phyloP scores from a whole-genome alignment of 768 basidiomycete genomes.

The Mycena capillaripes region DNA sequence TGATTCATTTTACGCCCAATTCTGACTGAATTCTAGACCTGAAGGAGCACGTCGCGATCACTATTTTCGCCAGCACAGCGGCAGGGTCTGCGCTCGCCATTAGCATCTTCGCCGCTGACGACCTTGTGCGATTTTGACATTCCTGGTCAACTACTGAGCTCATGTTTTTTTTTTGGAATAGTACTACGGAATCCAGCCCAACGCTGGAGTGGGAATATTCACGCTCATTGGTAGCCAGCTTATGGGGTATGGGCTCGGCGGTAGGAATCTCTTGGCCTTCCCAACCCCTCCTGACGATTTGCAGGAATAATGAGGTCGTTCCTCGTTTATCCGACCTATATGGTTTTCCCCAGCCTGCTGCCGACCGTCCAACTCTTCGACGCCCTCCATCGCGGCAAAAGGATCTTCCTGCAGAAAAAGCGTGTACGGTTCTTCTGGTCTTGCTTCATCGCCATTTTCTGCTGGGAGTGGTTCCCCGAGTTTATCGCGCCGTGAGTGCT shows the following conservation, averaged over 20 bases:
- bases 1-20: constrained; percentile 38
- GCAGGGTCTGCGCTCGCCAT: constrained; percentile 70
- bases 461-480: constrained; percentile 70
- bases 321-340: constrained; percentile 45
- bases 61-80: constrained; percentile 73
- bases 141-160: no score
- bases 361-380: constrained; percentile 57
- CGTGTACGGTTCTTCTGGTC: constrained; percentile 71
- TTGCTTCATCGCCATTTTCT: constrained; percentile 64
- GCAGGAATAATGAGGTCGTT: constrained; percentile 25
- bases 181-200: constrained; percentile 61
- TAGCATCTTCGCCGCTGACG: constrained; percentile 71
- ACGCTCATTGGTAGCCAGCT: constrained; percentile 56
- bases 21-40: constrained; percentile 52
- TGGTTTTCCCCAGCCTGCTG: constrained; percentile 58
- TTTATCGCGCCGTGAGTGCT: constrained; percentile 21
- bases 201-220: constrained; percentile 58
- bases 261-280: constrained; percentile 55
- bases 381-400: constrained; percentile 61
- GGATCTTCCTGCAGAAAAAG: constrained; percentile 60
- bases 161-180: no score
- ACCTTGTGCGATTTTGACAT: no score
- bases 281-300: constrained; percentile 45
- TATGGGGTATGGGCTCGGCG: constrained; percentile 57
- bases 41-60: constrained; percentile 74